Conservation (phyloP, 2,329 filamentous ascomycete species). For the Zasmidium angulare region DNA sequence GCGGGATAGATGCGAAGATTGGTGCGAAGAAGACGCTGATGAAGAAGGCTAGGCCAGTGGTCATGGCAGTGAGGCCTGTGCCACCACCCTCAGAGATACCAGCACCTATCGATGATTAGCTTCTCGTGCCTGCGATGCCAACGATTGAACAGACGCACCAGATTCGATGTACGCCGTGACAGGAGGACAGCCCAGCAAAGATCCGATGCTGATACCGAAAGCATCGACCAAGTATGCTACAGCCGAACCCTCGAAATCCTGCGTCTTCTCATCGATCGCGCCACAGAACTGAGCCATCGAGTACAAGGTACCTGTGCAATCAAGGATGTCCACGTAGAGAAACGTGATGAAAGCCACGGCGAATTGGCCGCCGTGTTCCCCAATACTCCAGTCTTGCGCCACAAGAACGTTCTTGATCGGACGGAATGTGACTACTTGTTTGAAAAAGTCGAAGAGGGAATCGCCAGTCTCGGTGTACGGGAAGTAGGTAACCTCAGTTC, state of each 20-base stretch:
- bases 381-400: constrained; percentile 73
- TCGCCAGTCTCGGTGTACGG: constrained; percentile 70
- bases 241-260: constrained; percentile 84
- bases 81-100: constrained; percentile 85
- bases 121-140: too few species aligned
- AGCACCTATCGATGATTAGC: constrained; percentile 43
- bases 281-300: constrained; percentile 85
- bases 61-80: constrained; percentile 79
- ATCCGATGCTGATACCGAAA: constrained; percentile 75
- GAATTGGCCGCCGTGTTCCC: constrained; percentile 70
- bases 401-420: constrained; percentile 67
- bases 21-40: constrained; percentile 86
- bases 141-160: constrained; percentile 41
- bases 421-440: constrained; percentile 81
- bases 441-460: constrained; percentile 79
- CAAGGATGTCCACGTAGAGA: constrained; percentile 86
- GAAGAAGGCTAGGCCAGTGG: constrained; percentile 80
- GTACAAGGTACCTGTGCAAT: constrained; percentile 82
- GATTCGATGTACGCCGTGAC: constrained; percentile 87
- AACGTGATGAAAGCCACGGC: constrained; percentile 84
- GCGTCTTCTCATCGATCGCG: constrained; percentile 75
- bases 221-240: constrained; percentile 83
- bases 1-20: constrained; percentile 84
- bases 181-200: constrained; percentile 73
- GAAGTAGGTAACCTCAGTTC: constrained; percentile 76